These are phyloP conservation scores for Sorghum bicolor DNA, from an alignment of 176 grass and related monocot genomes.

Conservation along the genomic window Sorghum_bicolor_NCBIv3 NC_012877.2:3957001-3957500, in stretches of 20 bases:
- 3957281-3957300: neutral
- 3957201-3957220: slow-evolving; percentile 32
- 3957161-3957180: neutral
- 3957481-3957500: neutral
- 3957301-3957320: slow-evolving; percentile 23
- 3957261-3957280: neutral
- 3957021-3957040: neutral
- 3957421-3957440: no score
- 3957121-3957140: neutral
- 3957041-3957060: neutral
- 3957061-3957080: neutral
- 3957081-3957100: neutral
- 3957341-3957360: neutral
- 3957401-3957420: neutral
- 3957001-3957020: no score
- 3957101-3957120: neutral
- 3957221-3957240: neutral
- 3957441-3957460: neutral
- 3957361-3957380: neutral
- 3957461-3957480: neutral
- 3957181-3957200: neutral
- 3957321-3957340: slow-evolving; percentile 15
- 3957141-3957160: neutral
- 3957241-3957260: neutral
- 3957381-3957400: neutral